phyloP scores from a whole-genome alignment of 2,329 filamentous ascomycete species.

The Epichloe uncinata region DNA sequence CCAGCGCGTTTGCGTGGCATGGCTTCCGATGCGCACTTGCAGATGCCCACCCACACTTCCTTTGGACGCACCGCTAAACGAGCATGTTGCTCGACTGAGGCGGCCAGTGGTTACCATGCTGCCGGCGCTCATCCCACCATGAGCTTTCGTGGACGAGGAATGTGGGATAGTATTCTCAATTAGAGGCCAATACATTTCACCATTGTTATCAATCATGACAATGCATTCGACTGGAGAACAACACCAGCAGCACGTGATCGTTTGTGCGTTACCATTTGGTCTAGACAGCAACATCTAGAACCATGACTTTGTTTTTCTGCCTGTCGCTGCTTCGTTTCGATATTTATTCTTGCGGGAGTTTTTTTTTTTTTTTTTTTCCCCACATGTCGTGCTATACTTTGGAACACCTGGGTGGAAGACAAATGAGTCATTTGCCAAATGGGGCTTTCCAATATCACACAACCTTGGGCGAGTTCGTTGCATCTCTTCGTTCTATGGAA shows the following conservation, averaged over 20 bases:
- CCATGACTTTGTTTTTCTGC: neutral
- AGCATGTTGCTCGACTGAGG: constrained; percentile 52
- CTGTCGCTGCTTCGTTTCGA: neutral
- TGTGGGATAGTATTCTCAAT: constrained; percentile 54
- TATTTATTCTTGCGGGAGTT: neutral
- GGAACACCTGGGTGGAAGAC: constrained; percentile 14
- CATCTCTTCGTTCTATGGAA: constrained; percentile 18
- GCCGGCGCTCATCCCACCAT: constrained; percentile 34
- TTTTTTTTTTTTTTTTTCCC: constrained; percentile 6
- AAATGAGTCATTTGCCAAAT: constrained; percentile 15
- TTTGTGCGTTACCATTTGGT: neutral
- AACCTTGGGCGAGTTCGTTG: constrained; percentile 12
- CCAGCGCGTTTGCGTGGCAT: constrained; percentile 23
- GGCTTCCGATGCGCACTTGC: constrained; percentile 15
- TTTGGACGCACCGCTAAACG: constrained; percentile 45
- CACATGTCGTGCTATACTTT: constrained; percentile 12
- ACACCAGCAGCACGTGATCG: neutral
- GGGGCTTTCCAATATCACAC: constrained; percentile 16
- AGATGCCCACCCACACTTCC: constrained; percentile 27
- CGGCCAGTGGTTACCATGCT: constrained; percentile 32
- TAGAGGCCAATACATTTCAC: constrained; percentile 16
- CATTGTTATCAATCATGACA: neutral
- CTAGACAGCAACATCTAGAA: constrained; percentile 4
- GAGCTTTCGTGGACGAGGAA: constrained; percentile 42
- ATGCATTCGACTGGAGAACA: neutral